phyloP scores from a whole-genome alignment of 192 early-diverging fungal genomes.

The Paraglomus brasilianum region DNA sequence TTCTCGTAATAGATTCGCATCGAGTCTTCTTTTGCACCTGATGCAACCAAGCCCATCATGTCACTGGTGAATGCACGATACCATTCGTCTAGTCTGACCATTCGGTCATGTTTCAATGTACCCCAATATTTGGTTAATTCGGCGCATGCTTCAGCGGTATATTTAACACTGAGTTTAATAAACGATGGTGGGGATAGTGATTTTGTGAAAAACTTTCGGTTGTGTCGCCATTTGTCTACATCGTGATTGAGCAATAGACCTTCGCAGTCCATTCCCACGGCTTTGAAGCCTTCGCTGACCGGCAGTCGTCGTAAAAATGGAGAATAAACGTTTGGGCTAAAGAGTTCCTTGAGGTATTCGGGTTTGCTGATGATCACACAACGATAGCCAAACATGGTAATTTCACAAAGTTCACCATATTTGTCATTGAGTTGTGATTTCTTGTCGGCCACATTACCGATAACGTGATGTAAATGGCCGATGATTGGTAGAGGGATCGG shows the following conservation, averaged over 20 bases:
- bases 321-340: constrained; percentile 16
- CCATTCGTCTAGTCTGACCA: constrained; percentile 27
- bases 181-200: constrained; percentile 30
- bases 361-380: constrained; percentile 8
- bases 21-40: constrained; percentile 27
- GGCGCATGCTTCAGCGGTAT: constrained; percentile 13
- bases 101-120: not conserved
- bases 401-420: constrained; percentile 18
- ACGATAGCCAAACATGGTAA: constrained; percentile 15
- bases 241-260: constrained; percentile 25
- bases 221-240: constrained; percentile 25
- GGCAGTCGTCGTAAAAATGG: constrained; percentile 18
- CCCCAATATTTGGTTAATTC: constrained; percentile 25
- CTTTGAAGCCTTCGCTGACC: not conserved
- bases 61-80: constrained; percentile 26
- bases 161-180: constrained; percentile 12
- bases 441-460: constrained; percentile 13
- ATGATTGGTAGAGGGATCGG: constrained; percentile 19
- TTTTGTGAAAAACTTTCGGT: constrained; percentile 26
- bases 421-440: constrained; percentile 7
- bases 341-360: constrained; percentile 13
- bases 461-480: not conserved
- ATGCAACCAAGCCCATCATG: constrained; percentile 28
- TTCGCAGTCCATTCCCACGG: constrained; percentile 27
- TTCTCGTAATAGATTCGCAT: constrained; percentile 10